Evolutionary conservation across 805 yeast genomes (phyloP), one percentile per base, ranked within the genome.

Genomic region (Isabelozyma gotoi): DNA sequence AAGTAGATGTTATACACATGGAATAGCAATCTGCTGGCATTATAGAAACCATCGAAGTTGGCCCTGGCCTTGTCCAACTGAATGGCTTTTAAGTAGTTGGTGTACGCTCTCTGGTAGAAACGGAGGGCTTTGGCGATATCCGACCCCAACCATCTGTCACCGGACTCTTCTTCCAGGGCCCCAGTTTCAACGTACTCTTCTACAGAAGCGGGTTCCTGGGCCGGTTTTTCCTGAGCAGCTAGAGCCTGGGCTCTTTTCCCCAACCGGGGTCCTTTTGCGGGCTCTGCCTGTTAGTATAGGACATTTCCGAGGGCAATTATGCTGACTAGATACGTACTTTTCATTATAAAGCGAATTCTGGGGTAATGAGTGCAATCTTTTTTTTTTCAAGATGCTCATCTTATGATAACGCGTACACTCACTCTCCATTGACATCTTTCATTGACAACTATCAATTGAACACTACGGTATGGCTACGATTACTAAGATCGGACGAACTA

Each of bases 61-160:
- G 38, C 41, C 14, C 49, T 33, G 18, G 36, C 7, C 33, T 39
- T 38, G 32, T 49, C 52, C 24, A 54, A 41, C 19, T 42, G 39
- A 39, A 74, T 56, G 1, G 81, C 73, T 27, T 51, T 51, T 3
- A 47, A 42, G 51, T 84, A 84, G 34, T 59, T 50, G 8, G 55
- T 57, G 47, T 68, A 77, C 0, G 89, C 84, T 40, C 74, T 65
- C 50, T 82, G 83, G 56, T 83, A 85, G 50, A 84, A 84, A 33
- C 91, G 59, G 10, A 85, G 59, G 0, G 83, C 77, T 50, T 85
- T 85, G 8, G 85, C 65, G 5, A 83, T 57, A 51, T 85, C 91
- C 0, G 88, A 80, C 1, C 79, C 68, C 5, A 80, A 57, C 89
- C 90, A 85, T 38, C 91, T 60, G 54, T 85, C 91, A 0, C 88